These are phyloP conservation scores for Fusarium compactum DNA, from an alignment of 2,329 filamentous ascomycete genomes.

Conservation along the genomic window DNA sequence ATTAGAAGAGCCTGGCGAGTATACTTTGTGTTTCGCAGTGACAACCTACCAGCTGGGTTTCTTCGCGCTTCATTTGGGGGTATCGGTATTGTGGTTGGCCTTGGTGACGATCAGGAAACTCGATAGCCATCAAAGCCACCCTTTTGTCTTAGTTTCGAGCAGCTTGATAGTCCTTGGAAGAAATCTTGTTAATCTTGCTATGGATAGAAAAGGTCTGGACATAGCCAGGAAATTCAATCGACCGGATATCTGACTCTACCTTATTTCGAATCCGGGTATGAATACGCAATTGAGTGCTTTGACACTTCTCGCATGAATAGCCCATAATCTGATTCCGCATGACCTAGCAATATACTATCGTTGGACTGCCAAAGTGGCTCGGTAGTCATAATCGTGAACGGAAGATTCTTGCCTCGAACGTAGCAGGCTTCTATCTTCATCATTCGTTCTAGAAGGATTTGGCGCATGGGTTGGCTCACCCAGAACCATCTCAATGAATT, in stretches of 20 bases:
- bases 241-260: neutral
- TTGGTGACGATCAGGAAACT: neutral
- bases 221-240: neutral
- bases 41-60: neutral
- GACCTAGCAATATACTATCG: fast-evolving
- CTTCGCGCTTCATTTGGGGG: neutral
- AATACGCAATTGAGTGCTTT: neutral
- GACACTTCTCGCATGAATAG: neutral
- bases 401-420: neutral
- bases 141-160: neutral
- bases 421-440: neutral
- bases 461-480: neutral
- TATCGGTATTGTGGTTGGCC: too few relatives aligned
- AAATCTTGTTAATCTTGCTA: neutral
- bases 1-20: too few relatives aligned
- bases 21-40: too few relatives aligned
- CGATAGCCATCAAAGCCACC: neutral
- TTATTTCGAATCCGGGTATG: neutral
- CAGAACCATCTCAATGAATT: neutral
- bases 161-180: neutral
- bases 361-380: fast-evolving
- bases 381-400: neutral
- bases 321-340: fast-evolving
- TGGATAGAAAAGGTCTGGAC: neutral
- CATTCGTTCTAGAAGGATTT: neutral